Percentiles rank a stretch among this genome's conserved stretches.
Conservation (phyloP, 768 basidiomycete species). For the Amanita thiersii region DNA sequence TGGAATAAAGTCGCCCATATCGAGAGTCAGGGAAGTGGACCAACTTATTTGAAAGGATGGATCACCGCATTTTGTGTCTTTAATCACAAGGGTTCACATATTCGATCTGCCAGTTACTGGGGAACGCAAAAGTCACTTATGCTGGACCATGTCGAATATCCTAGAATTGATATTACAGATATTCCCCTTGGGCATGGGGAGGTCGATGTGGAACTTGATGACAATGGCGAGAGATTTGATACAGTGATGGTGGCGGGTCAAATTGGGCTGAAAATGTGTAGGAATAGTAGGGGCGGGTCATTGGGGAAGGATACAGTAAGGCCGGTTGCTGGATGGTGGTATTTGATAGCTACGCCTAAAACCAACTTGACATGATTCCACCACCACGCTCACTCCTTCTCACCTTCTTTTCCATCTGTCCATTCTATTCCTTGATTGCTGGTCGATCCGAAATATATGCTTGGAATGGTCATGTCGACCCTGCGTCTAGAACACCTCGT, state of each 20-base stretch:
- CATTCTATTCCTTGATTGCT: constrained; percentile 11
- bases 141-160: not conserved
- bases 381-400: constrained; percentile 5
- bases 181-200: not conserved
- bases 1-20: constrained; percentile 22
- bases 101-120: constrained; percentile 18
- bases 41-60: constrained; percentile 23
- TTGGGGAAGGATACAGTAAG: not conserved
- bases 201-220: constrained; percentile 1
- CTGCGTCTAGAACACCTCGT: constrained; percentile 35
- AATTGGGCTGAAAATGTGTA: not conserved
- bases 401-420: constrained; percentile 4
- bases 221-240: constrained; percentile 1
- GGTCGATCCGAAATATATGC: constrained; percentile 32
- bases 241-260: constrained; percentile 1
- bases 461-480: constrained; percentile 61
- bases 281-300: no score
- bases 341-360: no score
- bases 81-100: constrained; percentile 18
- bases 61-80: constrained; percentile 30
- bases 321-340: constrained; percentile 3
- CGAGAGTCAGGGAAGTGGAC: constrained; percentile 17
- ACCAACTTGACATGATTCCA: not conserved
- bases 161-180: not conserved
- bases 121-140: no score